Base-by-base conservation (phyloP, 768 basidiomycete species). In the Mycena capillaripes region DNA sequence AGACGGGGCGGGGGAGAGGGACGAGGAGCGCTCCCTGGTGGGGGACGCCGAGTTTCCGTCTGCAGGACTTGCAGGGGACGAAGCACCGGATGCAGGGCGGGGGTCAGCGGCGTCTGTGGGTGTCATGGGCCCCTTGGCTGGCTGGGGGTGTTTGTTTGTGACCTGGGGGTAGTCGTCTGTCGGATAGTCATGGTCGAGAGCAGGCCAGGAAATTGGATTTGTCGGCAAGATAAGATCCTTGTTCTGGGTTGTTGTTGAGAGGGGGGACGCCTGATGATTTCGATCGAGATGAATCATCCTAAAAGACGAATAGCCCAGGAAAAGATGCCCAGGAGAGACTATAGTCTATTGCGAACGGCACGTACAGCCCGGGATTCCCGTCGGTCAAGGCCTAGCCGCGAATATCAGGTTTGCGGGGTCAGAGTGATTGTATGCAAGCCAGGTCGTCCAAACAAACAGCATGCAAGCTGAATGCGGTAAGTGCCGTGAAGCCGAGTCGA, bases 231-330 rank as follows among this genome's bases (percentile, higher is more conserved):
- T 84, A 78, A 84, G 82, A 83, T 85, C 79, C 63, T 81, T 82
- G 77, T 77, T 84, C 82, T 82, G 81, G 79, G 78, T 46, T 46
- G 78, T 73, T 73, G 79, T 82, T 78, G 79, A 78, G 67, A 81
- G 81, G 75, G 84, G 71, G 56, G 78, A 74, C 38, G 79, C 79
- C 76, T 82, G 82, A 78, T 82, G 84, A 81, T 85, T 86, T 76
- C 82, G 87, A 88, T 88, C 87, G 82, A 88, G 83, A 82, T 86
- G 85, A 82, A 88, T 86, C 87, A 88, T 88, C 42, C 34, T 61
- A 58, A 48, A 48, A 50, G 48, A 25, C 16, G 68, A 38, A 63
- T 25, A 32, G 6, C 27, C n/a, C 30, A 27, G 8, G 4, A 29
- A 30, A 17, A 32, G 59, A 11, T 23, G 29, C 21, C 11, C 23